These are phyloP conservation scores for Telfairia occidentalis DNA, from an alignment of 331 rosid species.

Conservation along the genomic window DNA sequence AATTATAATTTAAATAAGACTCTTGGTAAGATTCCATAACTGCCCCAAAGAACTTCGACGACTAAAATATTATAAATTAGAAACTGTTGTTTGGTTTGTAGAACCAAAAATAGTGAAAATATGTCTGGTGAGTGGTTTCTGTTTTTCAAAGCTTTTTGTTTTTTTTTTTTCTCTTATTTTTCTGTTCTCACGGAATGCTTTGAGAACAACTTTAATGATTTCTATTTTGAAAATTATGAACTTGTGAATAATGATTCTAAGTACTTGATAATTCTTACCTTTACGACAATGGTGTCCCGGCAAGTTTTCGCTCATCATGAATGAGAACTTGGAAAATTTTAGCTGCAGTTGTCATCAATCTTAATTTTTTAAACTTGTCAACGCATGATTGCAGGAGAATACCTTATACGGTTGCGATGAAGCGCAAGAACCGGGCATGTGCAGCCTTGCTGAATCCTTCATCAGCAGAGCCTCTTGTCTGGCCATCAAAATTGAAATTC, in stretches of 20 bases:
- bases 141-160: neutral
- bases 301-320: neutral
- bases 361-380: neutral
- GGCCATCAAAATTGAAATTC: conserved; percentile 87
- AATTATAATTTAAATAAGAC: neutral
- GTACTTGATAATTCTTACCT: neutral
- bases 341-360: neutral
- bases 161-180: neutral
- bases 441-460: conserved; percentile 74
- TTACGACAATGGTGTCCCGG: neutral
- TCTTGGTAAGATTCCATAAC: too few relatives aligned
- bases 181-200: neutral
- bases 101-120: neutral
- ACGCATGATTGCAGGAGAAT: conserved; percentile 49
- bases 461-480: conserved; percentile 82
- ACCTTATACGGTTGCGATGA: conserved; percentile 59
- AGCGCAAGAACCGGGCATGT: conserved; percentile 52
- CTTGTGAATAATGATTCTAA: neutral
- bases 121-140: neutral
- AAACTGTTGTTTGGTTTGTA: too few relatives aligned
- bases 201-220: neutral
- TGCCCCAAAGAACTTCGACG: too few relatives aligned
- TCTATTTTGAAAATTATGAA: neutral
- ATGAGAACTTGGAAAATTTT: neutral
- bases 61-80: too few relatives aligned